Base-by-base conservation (phyloP, 2,329 filamentous ascomycete species). In the Pyricularia pennisetigena region DNA sequence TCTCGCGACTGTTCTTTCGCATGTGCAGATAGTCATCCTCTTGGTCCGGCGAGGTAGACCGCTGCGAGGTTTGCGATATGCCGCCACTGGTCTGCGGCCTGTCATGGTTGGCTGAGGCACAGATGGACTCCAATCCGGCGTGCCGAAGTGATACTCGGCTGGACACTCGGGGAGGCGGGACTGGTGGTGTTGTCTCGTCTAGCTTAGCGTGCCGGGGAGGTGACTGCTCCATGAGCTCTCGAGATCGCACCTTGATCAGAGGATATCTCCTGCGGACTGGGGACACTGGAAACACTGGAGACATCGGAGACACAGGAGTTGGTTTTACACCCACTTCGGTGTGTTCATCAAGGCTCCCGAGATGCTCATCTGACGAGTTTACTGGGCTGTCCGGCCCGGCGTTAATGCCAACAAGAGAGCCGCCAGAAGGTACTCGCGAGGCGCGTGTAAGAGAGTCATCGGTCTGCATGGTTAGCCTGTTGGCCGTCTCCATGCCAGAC, bases 121-220 rank as follows among this genome's bases (percentile, higher is more conserved):
- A 29, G 66, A 16, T 70, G 1, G 78, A 74, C 67, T 83, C 82
- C 61, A 78, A 75, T 12, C 80, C 78, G 63, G 82, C 82, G 35
- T 80, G 79, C n/a, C 77, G 77, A 24, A 78, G 72, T 9, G 82
- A 84, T 16, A 81, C 76, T 14, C 86, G 83, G 71, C 86, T 88
- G 0, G 86, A 88, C 26, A 82, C 77, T 26, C 86, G 82, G 3
- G 83, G 82, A 5, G 85, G 86, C 3, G 82, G 80, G 14, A 82
- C 75, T 3, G 83, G 80, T 2, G 81, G 78, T 1, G 69, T 35
- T 29, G 24, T 32, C n/a, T 67, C 24, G 26, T 30, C 81, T 14
- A 83, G 84, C 68, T 83, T 79, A 14, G 83, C 82, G 57, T 84
- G 83, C 23, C 83, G 82, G 49, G 82, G 82, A 20, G 84, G 82